Evolutionary conservation across 208 protist species (phyloP).

Genomic region (Acanthamoeba sp.): DNA sequence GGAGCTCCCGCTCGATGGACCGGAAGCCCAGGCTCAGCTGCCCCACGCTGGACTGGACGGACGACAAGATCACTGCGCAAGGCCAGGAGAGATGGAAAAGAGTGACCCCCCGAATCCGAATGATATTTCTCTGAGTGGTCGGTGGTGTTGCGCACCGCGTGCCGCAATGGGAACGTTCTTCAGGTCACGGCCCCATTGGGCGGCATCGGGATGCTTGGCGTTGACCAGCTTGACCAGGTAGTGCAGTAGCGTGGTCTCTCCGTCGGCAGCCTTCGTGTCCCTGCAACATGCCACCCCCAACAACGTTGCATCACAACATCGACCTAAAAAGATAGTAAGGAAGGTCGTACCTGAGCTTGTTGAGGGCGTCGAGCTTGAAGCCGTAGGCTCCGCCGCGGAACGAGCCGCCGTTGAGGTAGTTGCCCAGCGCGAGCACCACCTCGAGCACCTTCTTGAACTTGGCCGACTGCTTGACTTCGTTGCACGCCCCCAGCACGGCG

Average conservation of each 20-base stretch:
- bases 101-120: too few relatives aligned
- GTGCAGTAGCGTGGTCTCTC: slow-evolving; percentile 28
- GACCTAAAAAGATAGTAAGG: too few relatives aligned
- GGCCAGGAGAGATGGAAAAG: too few relatives aligned
- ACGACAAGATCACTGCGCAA: background rate
- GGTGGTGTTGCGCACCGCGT: background rate
- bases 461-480: slow-evolving; percentile 5
- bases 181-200: background rate
- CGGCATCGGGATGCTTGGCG: background rate
- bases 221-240: slow-evolving; percentile 8
- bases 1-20: background rate
- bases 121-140: too few relatives aligned
- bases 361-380: slow-evolving; percentile 76
- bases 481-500: background rate
- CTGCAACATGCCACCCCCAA: background rate
- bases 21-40: background rate
- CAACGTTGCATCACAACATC: too few relatives aligned
- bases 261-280: background rate
- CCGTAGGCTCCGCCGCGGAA: slow-evolving; percentile 77
- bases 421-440: slow-evolving; percentile 63
- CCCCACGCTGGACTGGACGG: background rate
- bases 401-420: slow-evolving; percentile 63
- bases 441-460: slow-evolving; percentile 60
- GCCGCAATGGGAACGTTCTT: background rate
- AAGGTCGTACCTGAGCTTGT: slow-evolving; percentile 58